Base-by-base conservation (phyloP, 73 alveolate species). In the Tetrahymena borealis region DNA sequence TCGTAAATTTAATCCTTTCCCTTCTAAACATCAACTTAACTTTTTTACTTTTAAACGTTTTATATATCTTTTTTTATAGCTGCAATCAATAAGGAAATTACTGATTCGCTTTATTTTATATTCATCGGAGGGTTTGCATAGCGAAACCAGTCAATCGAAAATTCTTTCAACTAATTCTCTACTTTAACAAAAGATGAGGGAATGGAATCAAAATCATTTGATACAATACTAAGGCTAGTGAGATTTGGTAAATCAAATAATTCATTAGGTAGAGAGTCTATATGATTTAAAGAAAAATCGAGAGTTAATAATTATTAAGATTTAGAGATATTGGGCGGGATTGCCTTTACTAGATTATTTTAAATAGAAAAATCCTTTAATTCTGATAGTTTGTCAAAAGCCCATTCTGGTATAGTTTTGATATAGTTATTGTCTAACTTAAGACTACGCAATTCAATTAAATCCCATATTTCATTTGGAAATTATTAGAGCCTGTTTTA, bases 91-190 rank as follows among this genome's bases (percentile, higher is more conserved):
- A 94, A 94, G 37, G 39, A 60, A 20, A 60, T 60, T 0, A 35
- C 85, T 60, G 6, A 13, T 15, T n/a, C 35, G 28, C 28, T 60
- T 60, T 60, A 9, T 0, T 32, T 60, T 18, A 60, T 91, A 39
- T 97, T 96, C 39, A 94, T 91, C 36, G 96, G 95, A 12, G 99
- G 99, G 40, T 94, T 95, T 16, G 96, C 95, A 90, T 92, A 97
- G 91, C 94, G 95, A 79, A 96, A 95, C 98, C 99, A 97, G 78
- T 97, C 99, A 79, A 97, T 90, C 43, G 96, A 95, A 32, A 97
- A 94, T 78, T 96, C 97, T 92, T 96, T 94, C 78, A 97, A 78
- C n/a, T 32, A 24, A 4, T 35, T n/a, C 28, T 60, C 85, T 43
- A 79, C 93, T 78, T 94, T 93, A 78, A 97, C 92, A 78, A 94